Percentiles rank a stretch among this genome's conserved stretches.
Evolutionary conservation across 805 yeast genomes (phyloP).

Genomic region (Hanseniaspora valbyensis): DNA sequence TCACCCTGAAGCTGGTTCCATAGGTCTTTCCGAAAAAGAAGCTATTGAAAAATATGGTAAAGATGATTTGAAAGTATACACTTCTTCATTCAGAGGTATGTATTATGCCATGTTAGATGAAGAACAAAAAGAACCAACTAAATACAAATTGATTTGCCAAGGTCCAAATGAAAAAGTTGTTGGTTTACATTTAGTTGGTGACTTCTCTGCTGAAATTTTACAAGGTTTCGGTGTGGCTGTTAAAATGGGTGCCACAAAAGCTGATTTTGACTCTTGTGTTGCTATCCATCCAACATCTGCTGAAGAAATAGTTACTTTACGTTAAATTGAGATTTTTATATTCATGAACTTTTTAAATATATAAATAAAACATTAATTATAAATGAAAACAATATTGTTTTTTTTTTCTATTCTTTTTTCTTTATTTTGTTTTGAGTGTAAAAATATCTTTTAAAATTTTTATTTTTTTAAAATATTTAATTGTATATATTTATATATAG

Average conservation of each 20-base stretch:
- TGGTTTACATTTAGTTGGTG: slow-evolving; percentile 91
- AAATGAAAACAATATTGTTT: not conserved
- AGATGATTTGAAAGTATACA: slow-evolving; percentile 69
- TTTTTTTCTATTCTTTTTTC: not conserved
- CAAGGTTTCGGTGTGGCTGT: slow-evolving; percentile 98
- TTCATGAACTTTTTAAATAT: not conserved
- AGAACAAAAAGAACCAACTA: slow-evolving; percentile 64
- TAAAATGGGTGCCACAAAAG: slow-evolving; percentile 98
- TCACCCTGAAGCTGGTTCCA: slow-evolving; percentile 94
- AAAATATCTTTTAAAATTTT: not conserved
- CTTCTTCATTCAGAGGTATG: slow-evolving; percentile 80
- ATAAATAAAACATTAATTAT: not conserved
- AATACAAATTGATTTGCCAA: slow-evolving; percentile 67
- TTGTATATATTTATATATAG: not conserved
- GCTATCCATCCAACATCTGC: slow-evolving; percentile 99
- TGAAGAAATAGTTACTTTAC: slow-evolving; percentile 81
- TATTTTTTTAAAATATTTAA: not conserved
- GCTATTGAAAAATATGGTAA: slow-evolving; percentile 73
- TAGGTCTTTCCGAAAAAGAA: slow-evolving; percentile 72
- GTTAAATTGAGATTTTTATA: too few relatives aligned
- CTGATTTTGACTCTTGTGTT: slow-evolving; percentile 87
- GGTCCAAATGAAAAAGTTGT: slow-evolving; percentile 86
- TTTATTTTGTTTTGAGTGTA: not conserved
- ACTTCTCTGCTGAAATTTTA: slow-evolving; percentile 76
- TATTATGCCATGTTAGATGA: slow-evolving; percentile 71